Conservation (phyloP, 2,329 filamentous ascomycete genomes). For the Lachnellula occidentalis region DNA sequence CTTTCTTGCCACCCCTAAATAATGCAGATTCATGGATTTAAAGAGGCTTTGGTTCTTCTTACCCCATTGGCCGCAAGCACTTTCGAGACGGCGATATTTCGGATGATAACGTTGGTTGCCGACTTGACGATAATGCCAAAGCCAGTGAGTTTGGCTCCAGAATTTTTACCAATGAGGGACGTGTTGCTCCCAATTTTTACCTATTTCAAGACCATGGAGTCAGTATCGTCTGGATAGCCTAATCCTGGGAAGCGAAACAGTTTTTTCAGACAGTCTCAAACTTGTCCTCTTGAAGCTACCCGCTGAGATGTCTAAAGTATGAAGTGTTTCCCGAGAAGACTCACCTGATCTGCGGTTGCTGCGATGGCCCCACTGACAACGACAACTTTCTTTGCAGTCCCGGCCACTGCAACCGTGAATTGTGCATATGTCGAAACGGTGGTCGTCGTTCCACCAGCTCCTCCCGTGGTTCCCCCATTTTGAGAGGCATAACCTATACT, state of each 20-base stretch:
- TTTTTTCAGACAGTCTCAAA: no score
- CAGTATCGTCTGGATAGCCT: no score
- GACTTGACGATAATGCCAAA: slow-evolving; percentile 40
- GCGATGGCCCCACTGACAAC: slow-evolving; percentile 41
- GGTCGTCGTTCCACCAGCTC: slow-evolving; percentile 46
- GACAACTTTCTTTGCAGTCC: slow-evolving; percentile 41
- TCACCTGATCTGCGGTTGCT: slow-evolving; percentile 32
- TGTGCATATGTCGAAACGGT: slow-evolving; percentile 47
- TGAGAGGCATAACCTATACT: slow-evolving; percentile 36
- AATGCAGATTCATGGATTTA: no score
- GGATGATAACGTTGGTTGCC: slow-evolving; percentile 54
- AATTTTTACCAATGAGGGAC: slow-evolving; percentile 42
- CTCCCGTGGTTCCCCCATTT: slow-evolving; percentile 45
- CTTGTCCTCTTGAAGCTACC: no score
- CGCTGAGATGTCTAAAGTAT: no score
- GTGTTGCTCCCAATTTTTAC: slow-evolving; percentile 45
- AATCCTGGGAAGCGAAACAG: no score
- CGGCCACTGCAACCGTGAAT: slow-evolving; percentile 44
- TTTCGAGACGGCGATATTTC: slow-evolving; percentile 55
- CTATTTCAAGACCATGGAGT: no score
- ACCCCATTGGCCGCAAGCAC: slow-evolving; percentile 47
- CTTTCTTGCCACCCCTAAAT: no score
- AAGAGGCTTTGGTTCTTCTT: no score
- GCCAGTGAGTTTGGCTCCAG: slow-evolving; percentile 22
- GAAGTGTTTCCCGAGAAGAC: no score